Conservation (phyloP, 1,284 basidiomycete genomes). For the Exobasidium cylindrosporum region DNA sequence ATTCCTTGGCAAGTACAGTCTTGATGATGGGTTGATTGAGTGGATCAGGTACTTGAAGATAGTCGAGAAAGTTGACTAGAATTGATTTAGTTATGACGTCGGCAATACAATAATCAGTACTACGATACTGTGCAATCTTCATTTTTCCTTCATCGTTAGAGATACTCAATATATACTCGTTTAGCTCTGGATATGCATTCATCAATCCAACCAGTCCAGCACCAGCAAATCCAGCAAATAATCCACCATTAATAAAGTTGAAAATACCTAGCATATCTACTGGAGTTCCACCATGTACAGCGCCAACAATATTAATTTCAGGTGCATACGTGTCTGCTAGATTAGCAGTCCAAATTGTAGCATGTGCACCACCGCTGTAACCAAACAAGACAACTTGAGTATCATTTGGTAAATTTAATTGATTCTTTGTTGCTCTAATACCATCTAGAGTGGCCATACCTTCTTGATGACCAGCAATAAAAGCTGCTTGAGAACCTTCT, state of each 20-base stretch:
- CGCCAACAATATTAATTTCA: conserved; percentile 22
- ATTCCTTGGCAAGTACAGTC: conserved; percentile 22
- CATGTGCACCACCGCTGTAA: conserved; percentile 23
- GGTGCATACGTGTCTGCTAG: conserved; percentile 16
- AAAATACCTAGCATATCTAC: conserved; percentile 27
- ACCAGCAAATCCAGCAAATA: conserved; percentile 38
- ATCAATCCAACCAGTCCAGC: conserved; percentile 35
- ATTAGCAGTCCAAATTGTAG: conserved; percentile 16
- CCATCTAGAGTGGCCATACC: conserved; percentile 14
- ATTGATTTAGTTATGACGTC: conserved; percentile 19
- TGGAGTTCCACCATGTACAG: conserved; percentile 37
- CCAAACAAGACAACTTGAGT: conserved; percentile 17
- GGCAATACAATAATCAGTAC: conserved; percentile 23
- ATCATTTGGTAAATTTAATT: background rate
- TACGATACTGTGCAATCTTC: conserved; percentile 18
- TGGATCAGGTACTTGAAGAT: conserved; percentile 32
- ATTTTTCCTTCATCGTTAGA: conserved; percentile 22
- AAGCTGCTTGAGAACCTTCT: conserved; percentile 19
- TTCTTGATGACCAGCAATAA: conserved; percentile 13
- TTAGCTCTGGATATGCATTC: conserved; percentile 26
- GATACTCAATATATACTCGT: conserved; percentile 9
- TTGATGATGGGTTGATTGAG: conserved; percentile 23
- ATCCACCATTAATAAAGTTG: conserved; percentile 25
- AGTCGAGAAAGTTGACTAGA: conserved; percentile 23
- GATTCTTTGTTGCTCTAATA: conserved; percentile 17